Conservation (phyloP, 1,139 yeast species). For the Schizosaccharomyces versatilis region DNA sequence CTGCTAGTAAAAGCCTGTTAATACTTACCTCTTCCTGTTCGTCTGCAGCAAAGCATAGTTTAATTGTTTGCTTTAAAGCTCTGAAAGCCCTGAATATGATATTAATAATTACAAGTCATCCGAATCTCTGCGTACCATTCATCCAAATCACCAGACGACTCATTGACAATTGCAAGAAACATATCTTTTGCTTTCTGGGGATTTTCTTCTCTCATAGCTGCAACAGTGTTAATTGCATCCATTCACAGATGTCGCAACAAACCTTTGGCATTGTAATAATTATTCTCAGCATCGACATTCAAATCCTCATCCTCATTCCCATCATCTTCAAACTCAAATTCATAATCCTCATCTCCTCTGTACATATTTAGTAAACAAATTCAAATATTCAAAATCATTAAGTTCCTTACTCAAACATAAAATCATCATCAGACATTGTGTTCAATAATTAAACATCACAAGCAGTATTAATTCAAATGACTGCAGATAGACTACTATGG, state of each 20-base stretch:
- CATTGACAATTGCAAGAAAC: constrained; percentile 22
- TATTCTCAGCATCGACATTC: constrained; percentile 24
- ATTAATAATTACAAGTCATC: background rate
- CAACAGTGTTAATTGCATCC: background rate
- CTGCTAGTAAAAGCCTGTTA: background rate
- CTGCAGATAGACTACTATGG: too few relatives aligned
- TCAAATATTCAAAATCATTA: background rate
- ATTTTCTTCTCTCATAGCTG: constrained; percentile 37
- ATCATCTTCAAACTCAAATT: constrained; percentile 45
- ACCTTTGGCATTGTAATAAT: constrained; percentile 38
- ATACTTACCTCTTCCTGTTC: constrained; percentile 15
- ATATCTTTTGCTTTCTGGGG: constrained; percentile 26
- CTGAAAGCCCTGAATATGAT: constrained; percentile 25
- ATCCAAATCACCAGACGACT: constrained; percentile 19
- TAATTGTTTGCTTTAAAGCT: constrained; percentile 43
- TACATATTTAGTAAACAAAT: background rate
- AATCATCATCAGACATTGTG: constrained; percentile 11
- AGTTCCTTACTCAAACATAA: constrained; percentile 14
- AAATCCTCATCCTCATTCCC: constrained; percentile 22
- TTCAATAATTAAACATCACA: too few relatives aligned
- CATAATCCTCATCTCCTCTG: constrained; percentile 22
- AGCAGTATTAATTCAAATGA: too few relatives aligned
- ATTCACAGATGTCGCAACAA: background rate
- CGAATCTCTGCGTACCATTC: constrained; percentile 13
- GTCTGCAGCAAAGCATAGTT: constrained; percentile 25